phyloP scores from a whole-genome alignment of 1,139 yeast species.

The Scheffersomyces insectosa region DNA sequence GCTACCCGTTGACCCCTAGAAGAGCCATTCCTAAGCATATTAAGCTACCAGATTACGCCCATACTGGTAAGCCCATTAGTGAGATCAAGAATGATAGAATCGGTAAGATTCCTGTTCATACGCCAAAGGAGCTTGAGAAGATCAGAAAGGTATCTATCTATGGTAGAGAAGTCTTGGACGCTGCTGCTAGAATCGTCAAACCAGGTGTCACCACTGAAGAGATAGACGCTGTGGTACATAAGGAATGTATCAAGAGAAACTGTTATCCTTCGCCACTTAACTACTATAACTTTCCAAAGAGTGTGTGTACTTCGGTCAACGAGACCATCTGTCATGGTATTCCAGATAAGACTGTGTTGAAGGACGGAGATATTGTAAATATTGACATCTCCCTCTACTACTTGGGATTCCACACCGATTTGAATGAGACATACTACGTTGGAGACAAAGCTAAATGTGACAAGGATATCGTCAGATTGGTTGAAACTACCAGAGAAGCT shows the following conservation, averaged over 20 bases:
- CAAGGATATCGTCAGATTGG: conserved; percentile 80
- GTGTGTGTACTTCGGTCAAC: conserved; percentile 90
- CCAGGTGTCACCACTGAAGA: conserved; percentile 96
- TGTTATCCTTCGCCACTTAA: conserved; percentile 96
- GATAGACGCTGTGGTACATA: conserved; percentile 81
- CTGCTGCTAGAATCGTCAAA: conserved; percentile 75
- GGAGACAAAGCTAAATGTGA: conserved; percentile 82
- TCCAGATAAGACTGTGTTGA: conserved; percentile 81
- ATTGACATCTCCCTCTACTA: conserved; percentile 84
- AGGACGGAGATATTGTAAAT: conserved; percentile 95
- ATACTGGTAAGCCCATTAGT: conserved; percentile 71
- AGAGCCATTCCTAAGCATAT: conserved; percentile 72
- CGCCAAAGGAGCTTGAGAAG: conserved; percentile 66
- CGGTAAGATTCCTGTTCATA: conserved; percentile 62
- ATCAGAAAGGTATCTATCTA: conserved; percentile 71
- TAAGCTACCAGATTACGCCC: conserved; percentile 81
- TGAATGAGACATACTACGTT: conserved; percentile 95
- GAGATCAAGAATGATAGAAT: conserved; percentile 77
- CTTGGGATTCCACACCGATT: conserved; percentile 90
- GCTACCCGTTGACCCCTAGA: conserved; percentile 76
- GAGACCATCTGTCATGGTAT: conserved; percentile 97
- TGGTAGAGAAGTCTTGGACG: conserved; percentile 88
- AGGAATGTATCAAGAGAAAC: conserved; percentile 83
- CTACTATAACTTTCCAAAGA: conserved; percentile 91
- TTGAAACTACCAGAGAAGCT: conserved; percentile 92